Base-by-base conservation (phyloP, 2,329 filamentous ascomycete species). In the Aspergillus tanneri region DNA sequence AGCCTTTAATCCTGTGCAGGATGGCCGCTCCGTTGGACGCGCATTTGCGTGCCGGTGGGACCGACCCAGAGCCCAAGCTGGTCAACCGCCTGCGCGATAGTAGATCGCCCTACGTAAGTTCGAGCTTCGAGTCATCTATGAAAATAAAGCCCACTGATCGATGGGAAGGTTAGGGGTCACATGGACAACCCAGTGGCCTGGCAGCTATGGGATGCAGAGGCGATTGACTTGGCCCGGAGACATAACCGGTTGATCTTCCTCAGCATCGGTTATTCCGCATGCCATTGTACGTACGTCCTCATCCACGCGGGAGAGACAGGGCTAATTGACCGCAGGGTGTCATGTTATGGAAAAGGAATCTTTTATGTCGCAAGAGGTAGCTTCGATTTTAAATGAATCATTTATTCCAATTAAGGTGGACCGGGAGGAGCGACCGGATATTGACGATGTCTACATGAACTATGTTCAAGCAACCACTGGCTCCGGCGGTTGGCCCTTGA, bases 381-480 rank as follows among this genome's bases (percentile, higher is more conserved):
- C 93, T 12, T 73, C 82, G 19, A 78, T 96, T 48, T 78, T 99
- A 27, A 99, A 97, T 73, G 78, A 85, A 52, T 82, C 83, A 48
- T 99, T 97, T 68, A 83, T 99, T 36, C 92, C 93, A 3, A 84
- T 97, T 67, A 87, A 96, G 60, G 82, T 97, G 62, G 93, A 99
- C 70, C 84, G 91, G 51, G 93, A 99, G 71, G 90, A 96, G 71
- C 84, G 92, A 21, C 92, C 92, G 7, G 91, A 97, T 65, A 84
- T 97, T 55, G 93, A 99, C 65, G 85, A 88, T 53, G 91, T 97
- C 56, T 97, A 97, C 69, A 96, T 96, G 90, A 96, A 96, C 73
- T 99, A 96, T 69, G 86, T 96, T 32, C 90, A 96, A 67, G 92
- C 92, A 1, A 92, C 93, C 9, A 95, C 87, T 49, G 90, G 88